Conservation (phyloP, 208 protist species). For the Wallacemonas sp. region DNA sequence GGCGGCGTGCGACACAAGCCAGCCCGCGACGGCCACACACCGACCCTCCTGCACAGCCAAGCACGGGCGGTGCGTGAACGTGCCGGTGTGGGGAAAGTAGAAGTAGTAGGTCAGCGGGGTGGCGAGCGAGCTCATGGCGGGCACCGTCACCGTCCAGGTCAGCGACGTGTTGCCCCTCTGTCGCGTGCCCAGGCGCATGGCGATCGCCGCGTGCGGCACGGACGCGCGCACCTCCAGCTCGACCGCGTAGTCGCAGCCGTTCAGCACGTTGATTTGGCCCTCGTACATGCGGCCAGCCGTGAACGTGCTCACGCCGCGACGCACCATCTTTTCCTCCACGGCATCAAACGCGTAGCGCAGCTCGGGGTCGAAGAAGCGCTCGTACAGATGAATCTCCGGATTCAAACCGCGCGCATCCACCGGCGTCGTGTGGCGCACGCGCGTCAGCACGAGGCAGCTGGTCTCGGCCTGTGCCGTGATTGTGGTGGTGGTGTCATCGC, state of each 20-base stretch:
- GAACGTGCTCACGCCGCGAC: too few relatives aligned
- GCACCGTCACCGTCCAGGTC: too few relatives aligned
- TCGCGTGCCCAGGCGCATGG: conserved; percentile 1
- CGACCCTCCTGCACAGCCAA: conserved; percentile 10
- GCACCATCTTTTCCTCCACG: too few relatives aligned
- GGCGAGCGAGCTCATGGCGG: too few relatives aligned
- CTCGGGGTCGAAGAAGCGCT: conserved; percentile 22
- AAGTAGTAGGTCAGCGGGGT: conserved; percentile 16
- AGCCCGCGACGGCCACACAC: neutral
- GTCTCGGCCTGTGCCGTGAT: too few relatives aligned
- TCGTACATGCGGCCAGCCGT: conserved; percentile 18
- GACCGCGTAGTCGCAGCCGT: conserved; percentile 13
- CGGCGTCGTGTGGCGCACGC: too few relatives aligned
- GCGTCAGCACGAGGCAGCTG: too few relatives aligned
- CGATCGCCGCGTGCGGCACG: conserved; percentile 14
- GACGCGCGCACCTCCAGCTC: conserved; percentile 18
- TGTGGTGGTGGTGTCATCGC: too few relatives aligned
- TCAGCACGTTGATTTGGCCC: conserved; percentile 17
- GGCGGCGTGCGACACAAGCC: neutral
- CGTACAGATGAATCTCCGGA: conserved; percentile 13
- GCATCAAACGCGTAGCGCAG: conserved; percentile 19
- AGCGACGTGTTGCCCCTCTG: too few relatives aligned
- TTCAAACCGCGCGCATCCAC: neutral
- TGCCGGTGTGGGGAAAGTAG: conserved; percentile 21
- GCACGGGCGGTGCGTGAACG: conserved; percentile 19